Evolutionary conservation across 2,329 filamentous ascomycete species (phyloP), one percentile per base, ranked within the genome.

Genomic region (Neofusicoccum parvum): DNA sequence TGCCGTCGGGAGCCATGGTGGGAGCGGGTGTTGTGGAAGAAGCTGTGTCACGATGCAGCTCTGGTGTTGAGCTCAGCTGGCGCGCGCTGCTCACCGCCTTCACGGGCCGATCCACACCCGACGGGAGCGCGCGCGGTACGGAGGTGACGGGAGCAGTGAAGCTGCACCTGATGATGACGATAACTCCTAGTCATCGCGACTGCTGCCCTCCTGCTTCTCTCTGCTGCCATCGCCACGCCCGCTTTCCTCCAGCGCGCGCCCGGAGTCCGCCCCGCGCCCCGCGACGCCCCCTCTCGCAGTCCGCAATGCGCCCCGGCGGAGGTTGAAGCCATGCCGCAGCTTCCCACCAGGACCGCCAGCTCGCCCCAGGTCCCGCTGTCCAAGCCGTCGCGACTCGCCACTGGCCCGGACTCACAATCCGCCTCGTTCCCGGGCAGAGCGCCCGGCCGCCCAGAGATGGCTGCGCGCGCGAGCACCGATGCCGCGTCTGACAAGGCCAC

Each of bases 401-500:
- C 62, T 46, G 62, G 50, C 32, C 41, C 51, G 37, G 62, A 64
- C 32, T 17, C 49, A 12, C 20, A 43, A 10, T 39, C 23, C 56
- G 41, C 56, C 11, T 60, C 56, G 11, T 32, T 60, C 27, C 56
- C 56, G 7, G n/a, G 27, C 56, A 60, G 56, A 34, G 10, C 14
- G 15, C 15, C 41, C 12, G 43, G 17, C 43, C 56, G 56, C 14
- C 56, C 43, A 15, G 56, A 60, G 5, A 32, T 43, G 7, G 12
- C 27, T 15, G 56, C 41, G 27, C 56, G 56, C 56, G n/a, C 43
- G 37, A 60, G 34, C 34, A 17, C 20, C 49, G 66, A 69, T 67
- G 56, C 54, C 71, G 66, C 68, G 60, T 92, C 90, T 43, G 91
- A 97, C 74, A 90, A 88, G 73, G 89, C 91, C n/a, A 96, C 93